phyloP scores from a whole-genome alignment of 345 rosid species.

The Citrus sp. region DNA sequence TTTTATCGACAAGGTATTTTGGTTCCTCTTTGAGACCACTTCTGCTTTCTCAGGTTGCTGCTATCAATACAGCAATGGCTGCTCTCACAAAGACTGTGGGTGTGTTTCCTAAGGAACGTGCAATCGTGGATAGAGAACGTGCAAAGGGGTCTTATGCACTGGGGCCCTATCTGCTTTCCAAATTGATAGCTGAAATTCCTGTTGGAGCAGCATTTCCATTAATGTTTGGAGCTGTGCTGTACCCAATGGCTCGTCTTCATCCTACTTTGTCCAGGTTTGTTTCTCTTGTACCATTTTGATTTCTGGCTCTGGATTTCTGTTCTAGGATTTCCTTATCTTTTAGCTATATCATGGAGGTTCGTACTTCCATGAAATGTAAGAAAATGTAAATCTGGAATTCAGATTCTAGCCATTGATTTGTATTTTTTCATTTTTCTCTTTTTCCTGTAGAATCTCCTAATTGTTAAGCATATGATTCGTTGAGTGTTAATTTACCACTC shows the following conservation, averaged over 20 bases:
- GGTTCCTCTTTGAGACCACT: slow-evolving; percentile 10
- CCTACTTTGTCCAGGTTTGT: slow-evolving; percentile 72
- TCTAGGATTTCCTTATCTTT: slow-evolving; percentile 8
- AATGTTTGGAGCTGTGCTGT: slow-evolving; percentile 86
- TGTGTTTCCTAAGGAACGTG: slow-evolving; percentile 96
- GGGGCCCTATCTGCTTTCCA: slow-evolving; percentile 93
- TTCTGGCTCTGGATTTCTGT: slow-evolving; percentile 3
- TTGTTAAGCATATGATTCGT: neutral
- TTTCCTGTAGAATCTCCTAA: neutral
- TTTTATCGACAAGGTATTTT: neutral
- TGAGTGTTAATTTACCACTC: neutral
- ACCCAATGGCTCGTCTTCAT: slow-evolving; percentile 96
- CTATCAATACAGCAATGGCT: slow-evolving; percentile 99
- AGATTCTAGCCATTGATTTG: neutral
- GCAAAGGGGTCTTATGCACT: slow-evolving; percentile 82
- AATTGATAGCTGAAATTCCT: slow-evolving; percentile 89
- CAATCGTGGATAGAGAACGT: slow-evolving; percentile 90
- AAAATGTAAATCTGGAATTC: neutral
- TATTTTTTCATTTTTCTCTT: neutral
- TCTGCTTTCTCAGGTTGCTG: slow-evolving; percentile 65
- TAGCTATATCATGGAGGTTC: neutral
- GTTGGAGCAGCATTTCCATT: slow-evolving; percentile 94
- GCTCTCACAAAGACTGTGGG: slow-evolving; percentile 98
- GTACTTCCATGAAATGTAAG: neutral
- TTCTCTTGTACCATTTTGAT: slow-evolving; percentile 10